Conservation (phyloP, 208 protist genomes). For the Trichomonas tenax region DNA sequence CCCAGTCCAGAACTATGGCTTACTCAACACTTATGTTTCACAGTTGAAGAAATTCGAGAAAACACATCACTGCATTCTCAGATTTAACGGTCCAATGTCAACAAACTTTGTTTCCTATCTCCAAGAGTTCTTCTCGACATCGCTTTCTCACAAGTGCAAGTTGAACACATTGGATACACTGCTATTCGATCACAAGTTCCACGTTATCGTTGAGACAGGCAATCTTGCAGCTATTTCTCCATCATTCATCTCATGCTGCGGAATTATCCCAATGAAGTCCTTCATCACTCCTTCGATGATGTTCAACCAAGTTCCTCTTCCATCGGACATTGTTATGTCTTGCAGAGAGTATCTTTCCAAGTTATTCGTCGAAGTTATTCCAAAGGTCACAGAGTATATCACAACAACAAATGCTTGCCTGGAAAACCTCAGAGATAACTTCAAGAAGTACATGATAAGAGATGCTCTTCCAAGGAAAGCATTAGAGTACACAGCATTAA, state of each 20-base stretch:
- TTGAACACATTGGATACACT: not conserved
- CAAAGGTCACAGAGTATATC: not conserved
- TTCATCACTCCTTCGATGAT: not conserved
- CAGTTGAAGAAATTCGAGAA: not conserved
- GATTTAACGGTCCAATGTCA: constrained; percentile 7
- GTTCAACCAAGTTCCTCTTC: not conserved
- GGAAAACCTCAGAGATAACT: not conserved
- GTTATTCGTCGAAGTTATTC: not conserved
- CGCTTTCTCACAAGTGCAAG: not conserved
- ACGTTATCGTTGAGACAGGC: not conserved
- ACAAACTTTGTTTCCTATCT: not conserved
- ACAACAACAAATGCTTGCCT: not conserved
- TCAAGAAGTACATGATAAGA: not conserved
- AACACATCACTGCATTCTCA: not conserved
- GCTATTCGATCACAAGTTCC: not conserved
- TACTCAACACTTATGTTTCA: not conserved
- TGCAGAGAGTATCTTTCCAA: not conserved
- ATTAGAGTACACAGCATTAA: not conserved
- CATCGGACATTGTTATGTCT: not conserved
- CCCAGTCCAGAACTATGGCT: not conserved
- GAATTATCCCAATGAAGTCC: not conserved
- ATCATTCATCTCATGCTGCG: not conserved
- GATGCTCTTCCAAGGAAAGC: not conserved
- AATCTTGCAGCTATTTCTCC: not conserved
- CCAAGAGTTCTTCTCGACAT: not conserved